Conservation (phyloP, 306 rosid genomes). For the Sophora flavescens region DNA sequence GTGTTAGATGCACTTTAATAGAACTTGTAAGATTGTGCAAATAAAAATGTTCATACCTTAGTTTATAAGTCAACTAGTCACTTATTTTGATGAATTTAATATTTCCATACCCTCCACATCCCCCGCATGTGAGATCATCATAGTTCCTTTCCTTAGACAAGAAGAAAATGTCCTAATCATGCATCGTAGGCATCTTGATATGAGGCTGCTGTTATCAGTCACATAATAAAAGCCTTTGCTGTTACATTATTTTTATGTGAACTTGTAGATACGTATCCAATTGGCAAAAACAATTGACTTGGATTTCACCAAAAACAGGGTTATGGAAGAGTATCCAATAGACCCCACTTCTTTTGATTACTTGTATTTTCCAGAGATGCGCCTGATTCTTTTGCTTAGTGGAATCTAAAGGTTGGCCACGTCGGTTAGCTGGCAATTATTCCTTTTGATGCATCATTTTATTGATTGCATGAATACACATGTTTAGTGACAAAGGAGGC, state of each 20-base stretch:
- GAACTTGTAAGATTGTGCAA: background rate
- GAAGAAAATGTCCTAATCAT: slow-evolving; percentile 24
- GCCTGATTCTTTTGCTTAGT: background rate
- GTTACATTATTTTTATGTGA: background rate
- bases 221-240: background rate
- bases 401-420: slow-evolving; percentile 32
- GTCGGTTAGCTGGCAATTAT: background rate
- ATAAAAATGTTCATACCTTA: background rate
- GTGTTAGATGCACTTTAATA: background rate
- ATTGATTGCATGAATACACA: background rate
- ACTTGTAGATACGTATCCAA: background rate
- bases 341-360: background rate
- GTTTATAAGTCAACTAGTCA: too few species aligned
- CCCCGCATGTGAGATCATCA: background rate
- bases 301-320: slow-evolving; percentile 19
- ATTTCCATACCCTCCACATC: background rate
- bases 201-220: background rate
- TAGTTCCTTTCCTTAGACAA: background rate
- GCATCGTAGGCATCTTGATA: background rate
- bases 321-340: background rate
- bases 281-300: background rate
- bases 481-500: slow-evolving; percentile 1
- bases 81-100: slow-evolving; percentile 20
- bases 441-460: background rate
- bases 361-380: background rate